Conservation (phyloP, 2,329 filamentous ascomycete species). For the Stagonosporopsis rhizophila region DNA sequence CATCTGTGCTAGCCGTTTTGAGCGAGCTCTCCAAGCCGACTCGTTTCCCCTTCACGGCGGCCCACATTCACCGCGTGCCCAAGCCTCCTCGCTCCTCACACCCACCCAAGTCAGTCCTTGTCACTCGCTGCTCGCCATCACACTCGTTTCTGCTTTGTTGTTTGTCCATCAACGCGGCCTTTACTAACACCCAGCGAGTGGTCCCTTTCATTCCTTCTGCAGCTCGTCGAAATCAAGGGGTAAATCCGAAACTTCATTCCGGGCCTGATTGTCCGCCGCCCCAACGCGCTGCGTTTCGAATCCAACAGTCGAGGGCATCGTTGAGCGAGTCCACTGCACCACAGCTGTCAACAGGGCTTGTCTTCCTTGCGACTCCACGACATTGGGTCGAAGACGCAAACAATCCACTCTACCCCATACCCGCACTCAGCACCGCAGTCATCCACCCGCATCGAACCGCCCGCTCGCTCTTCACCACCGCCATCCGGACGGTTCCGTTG, state of each 20-base stretch:
- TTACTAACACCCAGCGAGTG: slow-evolving; percentile 10
- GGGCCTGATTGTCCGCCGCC: slow-evolving; percentile 34
- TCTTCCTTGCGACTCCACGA: slow-evolving; percentile 21
- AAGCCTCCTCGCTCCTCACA: slow-evolving; percentile 22
- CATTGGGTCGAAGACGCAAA: slow-evolving; percentile 13
- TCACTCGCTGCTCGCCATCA: slow-evolving; percentile 29
- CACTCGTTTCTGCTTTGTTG: slow-evolving; percentile 34
- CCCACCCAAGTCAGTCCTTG: slow-evolving; percentile 33
- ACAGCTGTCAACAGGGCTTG: slow-evolving; percentile 23
- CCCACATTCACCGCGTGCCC: slow-evolving; percentile 31
- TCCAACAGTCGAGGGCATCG: slow-evolving; percentile 39
- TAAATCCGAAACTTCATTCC: slow-evolving; percentile 40
- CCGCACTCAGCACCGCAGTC: slow-evolving; percentile 5
- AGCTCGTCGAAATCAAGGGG: slow-evolving; percentile 38
- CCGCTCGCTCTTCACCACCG: slow-evolving; percentile 14
- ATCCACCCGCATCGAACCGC: slow-evolving; percentile 15
- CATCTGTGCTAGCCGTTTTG: slow-evolving; percentile 1
- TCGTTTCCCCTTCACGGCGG: slow-evolving; percentile 18
- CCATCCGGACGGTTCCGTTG: slow-evolving; percentile 12
- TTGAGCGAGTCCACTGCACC: slow-evolving; percentile 44
- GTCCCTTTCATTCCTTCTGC: slow-evolving; percentile 40
- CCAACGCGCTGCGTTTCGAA: slow-evolving; percentile 50
- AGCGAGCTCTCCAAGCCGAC: background rate
- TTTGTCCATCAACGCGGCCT: slow-evolving; percentile 4
- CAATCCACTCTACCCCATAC: slow-evolving; percentile 16